Conservation (phyloP, 768 basidiomycete species). For the Strobilomyces dryophilus region DNA sequence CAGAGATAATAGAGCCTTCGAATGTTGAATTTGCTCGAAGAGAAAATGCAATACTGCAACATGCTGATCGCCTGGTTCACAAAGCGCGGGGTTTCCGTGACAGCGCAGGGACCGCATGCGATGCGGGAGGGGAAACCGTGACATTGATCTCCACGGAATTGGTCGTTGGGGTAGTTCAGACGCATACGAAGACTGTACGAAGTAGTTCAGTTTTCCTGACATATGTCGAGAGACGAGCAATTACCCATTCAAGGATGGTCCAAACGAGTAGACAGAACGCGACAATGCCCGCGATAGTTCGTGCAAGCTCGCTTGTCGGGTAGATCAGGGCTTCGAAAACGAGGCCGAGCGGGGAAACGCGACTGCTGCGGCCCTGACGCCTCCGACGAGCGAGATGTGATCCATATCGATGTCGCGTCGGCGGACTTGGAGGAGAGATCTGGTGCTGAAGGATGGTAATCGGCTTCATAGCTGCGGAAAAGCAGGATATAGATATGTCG, state of each 20-base stretch:
- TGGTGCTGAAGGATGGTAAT: conserved; percentile 5
- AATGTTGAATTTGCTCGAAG: conserved; percentile 27
- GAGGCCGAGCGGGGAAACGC: background rate
- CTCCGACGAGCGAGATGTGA: background rate
- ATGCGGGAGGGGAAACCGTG: conserved; percentile 11
- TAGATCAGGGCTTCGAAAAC: conserved; percentile 2
- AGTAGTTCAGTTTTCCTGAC: conserved; percentile 4
- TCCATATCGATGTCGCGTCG: background rate
- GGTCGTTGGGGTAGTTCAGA: conserved; percentile 5
- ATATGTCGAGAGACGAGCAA: background rate
- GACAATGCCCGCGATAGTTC: conserved; percentile 8
- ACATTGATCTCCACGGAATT: background rate
- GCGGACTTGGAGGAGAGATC: conserved; percentile 5
- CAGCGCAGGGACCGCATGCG: conserved; percentile 2
- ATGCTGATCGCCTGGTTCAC: conserved; percentile 16
- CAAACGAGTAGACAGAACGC: conserved; percentile 20
- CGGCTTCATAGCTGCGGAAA: conserved; percentile 1
- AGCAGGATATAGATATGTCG: conserved; percentile 8
- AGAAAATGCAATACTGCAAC: conserved; percentile 23
- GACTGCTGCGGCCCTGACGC: background rate
- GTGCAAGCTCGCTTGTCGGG: conserved; percentile 13
- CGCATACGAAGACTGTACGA: conserved; percentile 13
- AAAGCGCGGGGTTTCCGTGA: conserved; percentile 1
- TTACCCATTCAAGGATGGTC: conserved; percentile 24
- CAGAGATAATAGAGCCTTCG: conserved; percentile 23